These are phyloP conservation scores for Neurospora sp. DNA, from an alignment of 2,329 filamentous ascomycete species.

Conservation along the genomic window DNA sequence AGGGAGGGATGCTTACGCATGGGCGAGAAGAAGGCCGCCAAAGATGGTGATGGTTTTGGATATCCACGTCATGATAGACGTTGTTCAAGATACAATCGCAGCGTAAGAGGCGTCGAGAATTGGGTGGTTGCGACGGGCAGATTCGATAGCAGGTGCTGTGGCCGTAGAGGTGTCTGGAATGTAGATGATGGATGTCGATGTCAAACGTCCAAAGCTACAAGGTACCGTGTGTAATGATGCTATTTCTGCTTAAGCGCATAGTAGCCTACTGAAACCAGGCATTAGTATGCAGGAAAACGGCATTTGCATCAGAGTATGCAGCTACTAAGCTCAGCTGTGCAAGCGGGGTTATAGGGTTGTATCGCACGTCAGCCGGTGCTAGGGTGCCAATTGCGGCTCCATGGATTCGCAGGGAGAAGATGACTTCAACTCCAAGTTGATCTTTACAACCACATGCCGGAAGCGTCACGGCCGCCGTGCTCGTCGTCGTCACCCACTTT, in stretches of 20 bases:
- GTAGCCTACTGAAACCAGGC: fast-evolving
- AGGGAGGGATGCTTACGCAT: slow-evolving; percentile 57
- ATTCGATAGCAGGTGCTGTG: neutral
- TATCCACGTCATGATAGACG: slow-evolving; percentile 54
- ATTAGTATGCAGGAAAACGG: neutral
- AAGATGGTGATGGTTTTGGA: slow-evolving; percentile 62
- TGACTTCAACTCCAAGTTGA: neutral
- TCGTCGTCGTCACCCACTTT: neutral
- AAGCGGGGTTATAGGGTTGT: neutral
- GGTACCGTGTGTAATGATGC: neutral
- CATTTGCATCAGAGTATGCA: neutral
- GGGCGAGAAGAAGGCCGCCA: slow-evolving; percentile 70
- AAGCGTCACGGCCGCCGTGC: neutral
- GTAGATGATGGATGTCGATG: neutral
- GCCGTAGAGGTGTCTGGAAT: neutral
- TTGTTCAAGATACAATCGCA: neutral
- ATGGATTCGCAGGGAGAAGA: neutral
- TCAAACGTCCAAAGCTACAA: neutral
- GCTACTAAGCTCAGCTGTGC: neutral
- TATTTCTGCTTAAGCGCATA: neutral
- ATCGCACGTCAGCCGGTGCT: neutral
- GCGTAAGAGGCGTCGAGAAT: neutral
- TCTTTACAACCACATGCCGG: neutral
- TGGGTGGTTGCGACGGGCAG: neutral
- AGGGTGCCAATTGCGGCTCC: neutral